phyloP scores from a whole-genome alignment of 1,284 basidiomycete species.

The Fistulina hepatica region DNA sequence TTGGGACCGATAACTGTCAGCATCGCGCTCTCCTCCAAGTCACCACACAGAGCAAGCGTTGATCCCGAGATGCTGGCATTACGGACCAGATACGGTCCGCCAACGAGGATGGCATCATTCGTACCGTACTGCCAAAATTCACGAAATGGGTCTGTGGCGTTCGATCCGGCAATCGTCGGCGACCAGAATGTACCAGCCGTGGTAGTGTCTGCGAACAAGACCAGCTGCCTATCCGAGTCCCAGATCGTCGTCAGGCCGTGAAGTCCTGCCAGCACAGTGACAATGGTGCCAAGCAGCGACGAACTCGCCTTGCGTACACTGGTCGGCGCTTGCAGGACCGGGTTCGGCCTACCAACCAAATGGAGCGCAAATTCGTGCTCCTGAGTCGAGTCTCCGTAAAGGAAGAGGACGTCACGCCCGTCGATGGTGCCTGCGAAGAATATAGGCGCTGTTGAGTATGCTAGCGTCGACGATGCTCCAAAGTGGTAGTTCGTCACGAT shows the following conservation, averaged over 20 bases:
- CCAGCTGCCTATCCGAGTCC: slow-evolving; percentile 53
- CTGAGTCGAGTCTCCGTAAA: slow-evolving; percentile 50
- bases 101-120: slow-evolving; percentile 40
- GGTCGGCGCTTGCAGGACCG: slow-evolving; percentile 21
- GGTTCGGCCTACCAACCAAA: slow-evolving; percentile 35
- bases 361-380: slow-evolving; percentile 47
- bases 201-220: slow-evolving; percentile 52
- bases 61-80: slow-evolving; percentile 30
- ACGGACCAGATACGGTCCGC: slow-evolving; percentile 48
- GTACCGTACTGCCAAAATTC: slow-evolving; percentile 42
- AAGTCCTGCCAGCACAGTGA: slow-evolving; percentile 39
- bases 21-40: slow-evolving; percentile 33
- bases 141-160: slow-evolving; percentile 24
- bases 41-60: slow-evolving; percentile 33
- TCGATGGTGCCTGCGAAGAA: slow-evolving; percentile 59
- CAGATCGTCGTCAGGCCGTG: slow-evolving; percentile 49
- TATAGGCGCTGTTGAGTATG: slow-evolving; percentile 60
- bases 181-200: slow-evolving; percentile 49
- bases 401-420: slow-evolving; percentile 53
- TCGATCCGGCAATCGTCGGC: slow-evolving; percentile 26
- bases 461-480: slow-evolving; percentile 34
- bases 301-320: too few relatives aligned
- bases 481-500: slow-evolving; percentile 59
- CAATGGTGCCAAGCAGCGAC: slow-evolving; percentile 19
- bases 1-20: slow-evolving; percentile 44